Conservation (phyloP, 2,329 filamentous ascomycete genomes). For the Sclerotinia sclerotiorum region DNA sequence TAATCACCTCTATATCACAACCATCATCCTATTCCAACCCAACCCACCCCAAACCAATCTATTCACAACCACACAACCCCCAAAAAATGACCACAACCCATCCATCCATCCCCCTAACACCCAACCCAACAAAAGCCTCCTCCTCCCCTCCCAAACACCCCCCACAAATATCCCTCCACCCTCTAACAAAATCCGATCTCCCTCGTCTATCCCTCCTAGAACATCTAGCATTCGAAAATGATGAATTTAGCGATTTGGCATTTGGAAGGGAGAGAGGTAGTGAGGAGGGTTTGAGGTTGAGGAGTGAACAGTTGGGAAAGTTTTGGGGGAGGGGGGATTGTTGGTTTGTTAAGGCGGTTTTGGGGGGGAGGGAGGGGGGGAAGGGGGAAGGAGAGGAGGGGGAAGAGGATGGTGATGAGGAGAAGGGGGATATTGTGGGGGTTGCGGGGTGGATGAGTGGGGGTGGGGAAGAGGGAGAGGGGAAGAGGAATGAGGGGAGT, state of each 20-base stretch:
- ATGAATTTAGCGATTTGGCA: constrained; percentile 26
- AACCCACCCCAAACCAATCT: too few relatives aligned
- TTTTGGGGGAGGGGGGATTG: background rate
- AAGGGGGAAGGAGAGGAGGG: background rate
- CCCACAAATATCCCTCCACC: background rate
- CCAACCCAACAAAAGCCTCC: too few relatives aligned
- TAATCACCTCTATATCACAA: too few relatives aligned
- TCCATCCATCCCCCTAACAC: background rate
- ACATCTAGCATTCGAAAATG: constrained; percentile 23
- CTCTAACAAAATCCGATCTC: constrained; percentile 15
- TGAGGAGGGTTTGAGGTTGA: constrained; percentile 1
- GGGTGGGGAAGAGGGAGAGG: background rate
- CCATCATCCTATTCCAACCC: too few relatives aligned
- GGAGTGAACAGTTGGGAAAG: constrained; percentile 14
- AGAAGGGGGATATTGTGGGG: too few relatives aligned
- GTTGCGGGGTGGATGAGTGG: constrained; percentile 9
- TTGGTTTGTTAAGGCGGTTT: constrained; percentile 29
- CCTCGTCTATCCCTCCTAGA: constrained; percentile 21
- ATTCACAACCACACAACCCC: too few relatives aligned
- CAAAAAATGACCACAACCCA: constrained; percentile 2
- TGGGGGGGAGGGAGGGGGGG: constrained; percentile 18
- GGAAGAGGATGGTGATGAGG: too few relatives aligned
- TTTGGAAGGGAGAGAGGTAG: constrained; percentile 21
- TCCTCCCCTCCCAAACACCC: background rate
- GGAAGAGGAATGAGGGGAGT: background rate